phyloP scores from a whole-genome alignment of 768 basidiomycete genomes.

The Naganishia vaughanmartiniae region DNA sequence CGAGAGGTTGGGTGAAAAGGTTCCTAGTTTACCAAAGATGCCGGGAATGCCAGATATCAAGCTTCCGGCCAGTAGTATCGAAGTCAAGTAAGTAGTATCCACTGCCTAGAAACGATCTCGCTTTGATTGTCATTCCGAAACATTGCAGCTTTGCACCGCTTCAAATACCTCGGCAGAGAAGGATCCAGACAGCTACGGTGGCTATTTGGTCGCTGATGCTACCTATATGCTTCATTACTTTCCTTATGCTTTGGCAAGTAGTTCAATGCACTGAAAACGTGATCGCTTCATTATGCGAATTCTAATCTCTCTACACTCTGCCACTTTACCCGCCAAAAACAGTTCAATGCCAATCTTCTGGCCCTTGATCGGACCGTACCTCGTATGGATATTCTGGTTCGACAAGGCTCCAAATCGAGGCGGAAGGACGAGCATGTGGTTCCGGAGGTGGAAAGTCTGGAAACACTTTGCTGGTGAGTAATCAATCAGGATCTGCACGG shows the following conservation, averaged over 20 bases:
- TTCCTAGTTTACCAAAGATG: constrained; percentile 30
- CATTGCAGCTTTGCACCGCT: constrained; percentile 68
- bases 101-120: not conserved
- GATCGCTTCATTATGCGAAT: not conserved
- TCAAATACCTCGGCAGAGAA: constrained; percentile 76
- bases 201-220: constrained; percentile 83
- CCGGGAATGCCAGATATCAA: constrained; percentile 29
- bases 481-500: not conserved
- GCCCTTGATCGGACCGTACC: constrained; percentile 75
- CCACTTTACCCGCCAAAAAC: not conserved
- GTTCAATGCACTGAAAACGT: not conserved
- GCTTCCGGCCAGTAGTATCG: constrained; percentile 30
- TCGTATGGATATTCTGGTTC: constrained; percentile 71
- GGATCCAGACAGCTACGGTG: constrained; percentile 84
- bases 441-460: constrained; percentile 71
- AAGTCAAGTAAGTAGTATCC: constrained; percentile 29
- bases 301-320: not conserved
- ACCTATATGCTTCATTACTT: constrained; percentile 63
- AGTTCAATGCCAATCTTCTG: constrained; percentile 87
- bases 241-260: constrained; percentile 78
- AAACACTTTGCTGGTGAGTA: constrained; percentile 80
- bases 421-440: constrained; percentile 70
- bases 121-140: not conserved
- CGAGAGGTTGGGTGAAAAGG: constrained; percentile 22
- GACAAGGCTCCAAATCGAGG: constrained; percentile 74